phyloP scores from a whole-genome alignment of 2,329 filamentous ascomycete species.

The Pseudogymnoascus sp. region DNA sequence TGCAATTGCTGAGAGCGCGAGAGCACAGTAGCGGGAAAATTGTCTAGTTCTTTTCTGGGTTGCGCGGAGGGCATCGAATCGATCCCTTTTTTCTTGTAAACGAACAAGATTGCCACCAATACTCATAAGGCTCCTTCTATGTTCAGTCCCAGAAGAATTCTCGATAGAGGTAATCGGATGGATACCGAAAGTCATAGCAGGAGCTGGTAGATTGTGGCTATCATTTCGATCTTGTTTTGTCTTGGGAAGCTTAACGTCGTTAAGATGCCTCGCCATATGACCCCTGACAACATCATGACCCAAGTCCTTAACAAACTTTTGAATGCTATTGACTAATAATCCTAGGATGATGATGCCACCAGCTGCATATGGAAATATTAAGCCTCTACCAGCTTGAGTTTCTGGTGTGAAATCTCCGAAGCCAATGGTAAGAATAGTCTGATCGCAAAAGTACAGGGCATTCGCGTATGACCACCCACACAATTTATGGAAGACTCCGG shows the following conservation, averaged over 20 bases:
- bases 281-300: background rate
- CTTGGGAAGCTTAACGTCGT: background rate
- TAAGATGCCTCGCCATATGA: background rate
- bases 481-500: slow-evolving; percentile 62
- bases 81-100: slow-evolving; percentile 48
- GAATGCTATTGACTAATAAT: slow-evolving; percentile 59
- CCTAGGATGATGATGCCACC: slow-evolving; percentile 77
- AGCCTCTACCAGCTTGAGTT: slow-evolving; percentile 52
- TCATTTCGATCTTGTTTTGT: background rate
- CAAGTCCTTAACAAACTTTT: slow-evolving; percentile 40
- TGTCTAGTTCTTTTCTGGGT: slow-evolving; percentile 49
- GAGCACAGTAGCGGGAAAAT: slow-evolving; percentile 51
- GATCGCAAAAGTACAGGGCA: slow-evolving; percentile 69
- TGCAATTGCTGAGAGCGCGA: slow-evolving; percentile 44
- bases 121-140: slow-evolving; percentile 28
- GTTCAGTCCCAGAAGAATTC: background rate
- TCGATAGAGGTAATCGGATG: background rate
- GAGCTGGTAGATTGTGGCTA: background rate
- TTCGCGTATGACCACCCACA: slow-evolving; percentile 73
- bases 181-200: background rate
- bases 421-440: slow-evolving; percentile 58
- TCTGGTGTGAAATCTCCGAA: slow-evolving; percentile 47
- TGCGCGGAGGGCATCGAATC: slow-evolving; percentile 57
- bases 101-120: slow-evolving; percentile 38
- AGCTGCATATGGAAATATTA: slow-evolving; percentile 77